Base-by-base conservation (phyloP, 1,284 basidiomycete genomes). In the Grifola frondosa region DNA sequence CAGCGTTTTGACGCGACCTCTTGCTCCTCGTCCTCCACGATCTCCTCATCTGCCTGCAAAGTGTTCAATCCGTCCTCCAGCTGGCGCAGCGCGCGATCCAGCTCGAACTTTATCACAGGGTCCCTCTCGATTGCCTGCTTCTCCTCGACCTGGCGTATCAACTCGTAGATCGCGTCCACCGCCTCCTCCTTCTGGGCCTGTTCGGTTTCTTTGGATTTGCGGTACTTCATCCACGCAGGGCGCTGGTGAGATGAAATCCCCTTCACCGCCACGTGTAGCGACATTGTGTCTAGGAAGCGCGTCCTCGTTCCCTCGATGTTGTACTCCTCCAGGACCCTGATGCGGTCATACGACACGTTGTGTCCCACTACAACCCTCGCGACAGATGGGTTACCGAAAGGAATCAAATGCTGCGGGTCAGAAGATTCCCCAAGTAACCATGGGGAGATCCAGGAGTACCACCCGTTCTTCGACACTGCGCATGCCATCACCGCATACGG, bases 381-480 rank as follows among this genome's bases (percentile, higher is more conserved):
- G 0, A 61, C 53, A 21, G 61, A 51, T 6, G 73, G 62, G 44
- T 75, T 68, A 7, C 88, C 88, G 4, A 95, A 54, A 0, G 91
- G 84, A 40, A 96, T 84, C 35, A 96, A 71, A 31, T 95, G 94
- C 35, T 80, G 72, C 1, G 78, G 73, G 34, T 81, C 71, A 2
- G 71, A 62, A 3, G 82, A 74, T 50, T 87, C 77, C 10, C 80
- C 80, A 5, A 97, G 77, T 5, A 99, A 70, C 84, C 93, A 96
- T 0, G 96, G 96, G 1, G 90, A 95, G 45, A 97, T 80, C 96
- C 97, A 99, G 5, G 83, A 82, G 62, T 99, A 99, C 95, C 96
- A 99, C 1, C 84, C 86, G 26, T 82, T 81, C 13, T 76, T 72
- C 5, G 92, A 86, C 1, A 81, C 89, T 2, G 95, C 95, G 44